Percentiles rank a stretch among this genome's conserved stretches.
phyloP scores from a whole-genome alignment of 495 filamentous ascomycete species.

The Talaromyces borbonicus region DNA sequence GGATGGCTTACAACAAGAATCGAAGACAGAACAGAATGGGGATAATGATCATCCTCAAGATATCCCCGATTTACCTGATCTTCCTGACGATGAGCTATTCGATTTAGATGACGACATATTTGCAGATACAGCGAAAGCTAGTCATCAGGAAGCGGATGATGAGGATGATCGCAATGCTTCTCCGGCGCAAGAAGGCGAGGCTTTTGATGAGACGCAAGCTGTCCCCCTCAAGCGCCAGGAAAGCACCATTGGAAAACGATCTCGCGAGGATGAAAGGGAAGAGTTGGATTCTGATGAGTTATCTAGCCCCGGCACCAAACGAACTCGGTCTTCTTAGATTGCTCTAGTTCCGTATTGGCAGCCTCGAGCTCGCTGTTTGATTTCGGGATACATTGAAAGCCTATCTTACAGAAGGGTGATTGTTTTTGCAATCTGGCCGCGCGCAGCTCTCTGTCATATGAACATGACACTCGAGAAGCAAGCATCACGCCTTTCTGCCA shows the following conservation, averaged over 20 bases:
- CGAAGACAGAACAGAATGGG: background rate
- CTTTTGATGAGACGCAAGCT: background rate
- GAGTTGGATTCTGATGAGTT: slow-evolving; percentile 16
- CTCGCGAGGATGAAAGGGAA: slow-evolving; percentile 23
- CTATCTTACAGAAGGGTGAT: too few species aligned
- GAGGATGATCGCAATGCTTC: background rate
- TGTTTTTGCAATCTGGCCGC: too few species aligned
- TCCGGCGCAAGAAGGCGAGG: slow-evolving; percentile 13
- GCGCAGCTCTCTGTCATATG: too few species aligned
- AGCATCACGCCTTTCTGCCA: too few species aligned
- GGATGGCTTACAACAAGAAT: background rate
- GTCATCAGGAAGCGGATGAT: background rate
- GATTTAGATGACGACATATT: slow-evolving; percentile 24
- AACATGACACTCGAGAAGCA: too few species aligned
- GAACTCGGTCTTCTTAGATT: slow-evolving; percentile 17
- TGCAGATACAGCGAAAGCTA: slow-evolving; percentile 13
- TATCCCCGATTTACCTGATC: slow-evolving; percentile 13
- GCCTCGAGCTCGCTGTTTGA: too few species aligned
- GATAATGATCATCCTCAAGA: background rate
- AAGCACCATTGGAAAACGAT: slow-evolving; percentile 17
- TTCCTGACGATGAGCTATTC: slow-evolving; percentile 23
- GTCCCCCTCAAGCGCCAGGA: slow-evolving; percentile 7
- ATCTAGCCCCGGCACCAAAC: slow-evolving; percentile 21
- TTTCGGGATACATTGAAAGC: too few species aligned
- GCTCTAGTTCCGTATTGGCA: too few species aligned